These are phyloP conservation scores for Malus sieversii DNA, from an alignment of 306 rosid genomes.

Conservation along the genomic window DNA sequence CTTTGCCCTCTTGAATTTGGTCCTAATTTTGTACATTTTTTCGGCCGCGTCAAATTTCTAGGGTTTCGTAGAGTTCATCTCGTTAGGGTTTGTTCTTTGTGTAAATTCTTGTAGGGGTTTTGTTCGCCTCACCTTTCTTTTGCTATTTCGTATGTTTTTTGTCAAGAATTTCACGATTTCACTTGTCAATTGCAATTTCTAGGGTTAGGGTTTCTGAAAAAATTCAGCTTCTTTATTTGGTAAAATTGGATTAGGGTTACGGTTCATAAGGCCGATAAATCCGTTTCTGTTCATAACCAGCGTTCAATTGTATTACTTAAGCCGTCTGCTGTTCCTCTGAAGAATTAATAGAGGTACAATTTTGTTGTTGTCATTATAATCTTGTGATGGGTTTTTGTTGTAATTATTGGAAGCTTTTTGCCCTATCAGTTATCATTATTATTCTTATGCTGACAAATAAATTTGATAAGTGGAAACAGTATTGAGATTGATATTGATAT, in stretches of 20 bases:
- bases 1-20: not conserved
- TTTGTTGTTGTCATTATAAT: not conserved
- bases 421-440: not conserved
- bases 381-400: not conserved
- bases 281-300: not conserved
- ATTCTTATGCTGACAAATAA: not conserved
- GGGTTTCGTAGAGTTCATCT: slow-evolving; percentile 34
- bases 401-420: not conserved
- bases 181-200: not conserved
- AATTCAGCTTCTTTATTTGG: not conserved
- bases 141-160: not conserved
- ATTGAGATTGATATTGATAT: not conserved
- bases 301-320: slow-evolving; percentile 8
- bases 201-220: slow-evolving; percentile 48
- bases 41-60: slow-evolving; percentile 23
- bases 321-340: slow-evolving; percentile 9
- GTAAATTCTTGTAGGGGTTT: slow-evolving; percentile 14
- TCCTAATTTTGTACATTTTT: slow-evolving; percentile 12
- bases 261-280: not conserved
- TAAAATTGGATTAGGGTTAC: slow-evolving; percentile 32
- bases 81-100: slow-evolving; percentile 13
- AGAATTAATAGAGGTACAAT: slow-evolving; percentile 20
- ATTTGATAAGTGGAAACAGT: not conserved
- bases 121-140: not conserved
- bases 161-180: slow-evolving; percentile 7